Base-by-base conservation (phyloP, 2,329 filamentous ascomycete species). In the Paecilomyces fulvus region DNA sequence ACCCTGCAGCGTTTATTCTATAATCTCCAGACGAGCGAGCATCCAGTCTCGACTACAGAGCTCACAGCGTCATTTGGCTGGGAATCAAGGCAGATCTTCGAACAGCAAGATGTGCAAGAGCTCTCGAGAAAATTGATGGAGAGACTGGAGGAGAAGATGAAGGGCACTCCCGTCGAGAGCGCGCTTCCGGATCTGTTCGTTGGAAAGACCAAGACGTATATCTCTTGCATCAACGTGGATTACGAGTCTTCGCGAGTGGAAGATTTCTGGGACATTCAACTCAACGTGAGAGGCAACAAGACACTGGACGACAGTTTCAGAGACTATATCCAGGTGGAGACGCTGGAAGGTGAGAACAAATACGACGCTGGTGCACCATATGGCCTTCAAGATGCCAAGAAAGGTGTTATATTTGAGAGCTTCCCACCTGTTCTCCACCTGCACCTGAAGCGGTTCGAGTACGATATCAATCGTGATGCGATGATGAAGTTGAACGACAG, bases 41-140 rank as follows among this genome's bases (percentile, higher is more conserved):
- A 80, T 33, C 90, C 95, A 0, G 92, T 99, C 1, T 84, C 89
- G 43, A 99, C 94, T 1, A 91, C 88, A 53, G 94, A 99, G 69
- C 82, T 99, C 43, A 99, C 94, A 6, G 89, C 90, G 63, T 97
- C 94, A 0, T 99, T 99, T 71, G 94, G 94, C 23, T 99, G 94
- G 94, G 92, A 99, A 67, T 95, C 92, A 1, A 85, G 91, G 61
- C 92, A 99, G 69, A 96, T 97, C 54, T 99, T 99, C 65, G 92
- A 97, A 75, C 94, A 99, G 71, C 94, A 99, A 73, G 94, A 99
- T 73, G 94, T 99, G 8, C 94, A 99, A 71, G 94, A 99, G 71
- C 79, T 99, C 31, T 97, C 92, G 31, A 84, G 95, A 56, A 96
- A 97, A 71, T 80, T 99, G 60, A 99, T 99, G 89, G 94, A 99